Base-by-base conservation (phyloP, 352 stramenopile species). In the Thalassiosira oceanica region DNA sequence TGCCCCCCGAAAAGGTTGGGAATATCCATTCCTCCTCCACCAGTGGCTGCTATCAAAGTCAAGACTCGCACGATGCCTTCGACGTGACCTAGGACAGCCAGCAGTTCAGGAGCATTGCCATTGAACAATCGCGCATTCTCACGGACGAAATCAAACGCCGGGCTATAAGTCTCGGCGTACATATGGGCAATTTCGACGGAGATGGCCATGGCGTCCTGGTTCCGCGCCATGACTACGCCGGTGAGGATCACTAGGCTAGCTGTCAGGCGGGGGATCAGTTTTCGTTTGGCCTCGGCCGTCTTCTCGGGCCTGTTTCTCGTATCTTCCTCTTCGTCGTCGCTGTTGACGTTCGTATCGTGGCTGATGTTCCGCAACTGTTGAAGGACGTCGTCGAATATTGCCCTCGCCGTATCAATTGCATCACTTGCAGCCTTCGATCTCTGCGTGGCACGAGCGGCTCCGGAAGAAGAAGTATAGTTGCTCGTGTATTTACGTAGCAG, bases 21-120 rank as follows among this genome's bases (percentile, higher is more conserved):
- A 8, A 16, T 33, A 7, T 10, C 43, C 8, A 7, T 24, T 7
- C 43, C 43, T 16, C 39, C 54, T n/a, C 18, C 55, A 23, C 44
- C 36, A 26, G 37, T 31, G 49, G 57, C 57, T 15, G 42, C 44
- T 43, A 77, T 27, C 15, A 58, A 54, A 49, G 55, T 70, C 21
- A 82, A 52, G 11, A 67, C 36, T 44, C 36, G 35, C 21, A 74
- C 35, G 46, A 77, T 63, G 41, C 64, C 58, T 36, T 82, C 39
- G 16, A 82, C 29, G 33, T 77, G 64, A 52, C 58, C 61, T 16
- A 77, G 53, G 28, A 49, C 57, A 13, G 57, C 10, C 20, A 74
- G 11, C 52, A 74, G 63, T 21, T 57, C 26, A 27, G 52, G 55
- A 46, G 36, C 21, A 33, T 33, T 35, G 28, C 43, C 43, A 26